These are phyloP conservation scores for Hagleromyces aurorensis DNA, from an alignment of 805 yeast species.

Conservation along the genomic window DNA sequence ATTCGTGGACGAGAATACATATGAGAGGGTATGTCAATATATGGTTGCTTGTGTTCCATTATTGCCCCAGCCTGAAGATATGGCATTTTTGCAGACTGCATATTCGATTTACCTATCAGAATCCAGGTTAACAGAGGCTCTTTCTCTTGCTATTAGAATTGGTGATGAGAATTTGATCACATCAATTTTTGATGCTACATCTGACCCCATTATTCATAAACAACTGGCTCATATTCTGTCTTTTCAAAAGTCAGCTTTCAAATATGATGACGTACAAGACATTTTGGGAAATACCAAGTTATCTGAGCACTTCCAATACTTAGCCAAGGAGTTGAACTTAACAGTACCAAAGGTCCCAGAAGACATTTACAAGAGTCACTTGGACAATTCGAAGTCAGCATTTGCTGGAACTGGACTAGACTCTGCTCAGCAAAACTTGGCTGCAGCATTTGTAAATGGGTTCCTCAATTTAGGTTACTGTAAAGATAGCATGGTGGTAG, in stretches of 20 bases:
- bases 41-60: constrained; percentile 96
- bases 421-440: constrained; percentile 91
- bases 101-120: constrained; percentile 74
- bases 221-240: constrained; percentile 88
- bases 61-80: constrained; percentile 90
- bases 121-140: constrained; percentile 79
- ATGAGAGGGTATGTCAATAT: constrained; percentile 83
- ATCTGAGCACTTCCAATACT: constrained; percentile 69
- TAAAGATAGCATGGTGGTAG: constrained; percentile 68
- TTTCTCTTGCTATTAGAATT: constrained; percentile 79
- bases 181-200: constrained; percentile 74
- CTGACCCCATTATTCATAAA: constrained; percentile 66
- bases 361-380: constrained; percentile 85
- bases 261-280: constrained; percentile 69
- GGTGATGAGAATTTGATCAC: constrained; percentile 73
- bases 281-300: constrained; percentile 73
- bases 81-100: constrained; percentile 79
- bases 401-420: constrained; percentile 50
- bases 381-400: constrained; percentile 63
- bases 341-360: constrained; percentile 89
- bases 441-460: constrained; percentile 89
- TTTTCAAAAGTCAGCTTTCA: constrained; percentile 76
- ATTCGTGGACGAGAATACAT: constrained; percentile 78
- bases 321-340: constrained; percentile 80
- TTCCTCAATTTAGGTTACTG: constrained; percentile 90